A percentile compares a stretch with the other conserved stretches of the same genome.
phyloP scores from a whole-genome alignment of 306 rosid genomes.

The Cucumis cinereus region DNA sequence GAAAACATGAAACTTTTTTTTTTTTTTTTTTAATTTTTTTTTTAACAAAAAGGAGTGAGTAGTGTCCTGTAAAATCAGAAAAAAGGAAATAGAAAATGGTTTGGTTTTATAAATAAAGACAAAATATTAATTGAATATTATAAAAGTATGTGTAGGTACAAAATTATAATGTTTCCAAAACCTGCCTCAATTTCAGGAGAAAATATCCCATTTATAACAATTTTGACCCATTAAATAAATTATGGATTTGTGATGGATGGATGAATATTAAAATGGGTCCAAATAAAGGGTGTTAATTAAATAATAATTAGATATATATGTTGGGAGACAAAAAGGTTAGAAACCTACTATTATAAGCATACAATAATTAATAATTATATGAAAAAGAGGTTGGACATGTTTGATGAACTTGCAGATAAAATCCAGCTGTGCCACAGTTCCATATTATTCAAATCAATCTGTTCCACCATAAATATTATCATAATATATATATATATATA shows the following conservation, averaged over 20 bases:
- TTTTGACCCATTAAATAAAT: not conserved
- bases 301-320: not conserved
- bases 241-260: not conserved
- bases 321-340: not conserved
- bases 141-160: not conserved
- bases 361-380: not conserved
- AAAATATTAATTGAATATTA: not conserved
- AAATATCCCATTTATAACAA: not conserved
- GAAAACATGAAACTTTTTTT: too few species aligned
- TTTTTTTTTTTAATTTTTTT: too few species aligned
- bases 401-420: not conserved
- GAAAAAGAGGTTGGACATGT: not conserved
- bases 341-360: not conserved
- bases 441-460: not conserved
- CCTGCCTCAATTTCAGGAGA: slow-evolving; percentile 3
- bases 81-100: too few species aligned
- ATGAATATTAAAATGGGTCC: not conserved
- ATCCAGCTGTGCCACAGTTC: slow-evolving; percentile 1
- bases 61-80: too few species aligned
- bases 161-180: not conserved
- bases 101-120: not conserved
- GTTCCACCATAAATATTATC: not conserved
- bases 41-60: too few species aligned
- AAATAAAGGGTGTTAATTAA: not conserved
- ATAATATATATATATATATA: too few species aligned